Conservation (phyloP, 2,329 filamentous ascomycete genomes). For the Mycosphaerella sp. region DNA sequence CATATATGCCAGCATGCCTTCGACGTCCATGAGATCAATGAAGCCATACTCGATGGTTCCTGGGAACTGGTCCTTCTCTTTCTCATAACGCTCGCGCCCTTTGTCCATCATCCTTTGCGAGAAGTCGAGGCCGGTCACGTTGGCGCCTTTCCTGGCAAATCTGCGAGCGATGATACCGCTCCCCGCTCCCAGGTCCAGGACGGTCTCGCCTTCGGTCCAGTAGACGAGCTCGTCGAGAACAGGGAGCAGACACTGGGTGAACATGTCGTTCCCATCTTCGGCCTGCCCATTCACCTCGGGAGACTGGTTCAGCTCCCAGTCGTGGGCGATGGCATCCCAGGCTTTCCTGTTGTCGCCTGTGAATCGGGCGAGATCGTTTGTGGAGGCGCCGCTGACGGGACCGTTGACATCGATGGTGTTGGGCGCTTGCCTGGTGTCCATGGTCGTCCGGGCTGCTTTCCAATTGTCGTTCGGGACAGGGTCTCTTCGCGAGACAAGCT, state of each 20-base stretch:
- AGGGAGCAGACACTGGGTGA: conserved; percentile 40
- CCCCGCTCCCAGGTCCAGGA: conserved; percentile 46
- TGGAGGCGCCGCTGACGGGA: conserved; percentile 3
- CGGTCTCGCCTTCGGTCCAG: conserved; percentile 27
- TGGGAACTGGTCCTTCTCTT: conserved; percentile 3
- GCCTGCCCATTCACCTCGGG: conserved; percentile 11
- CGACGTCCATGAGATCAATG: conserved; percentile 38
- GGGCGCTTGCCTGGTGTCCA: not conserved
- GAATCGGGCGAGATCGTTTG: conserved; percentile 1
- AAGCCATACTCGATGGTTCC: conserved; percentile 29
- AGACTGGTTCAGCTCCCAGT: conserved; percentile 37
- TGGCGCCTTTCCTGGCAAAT: conserved; percentile 35
- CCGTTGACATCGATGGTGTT: conserved; percentile 4
- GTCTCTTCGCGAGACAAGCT: conserved; percentile 6
- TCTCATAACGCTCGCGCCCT: conserved; percentile 28
- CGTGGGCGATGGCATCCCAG: conserved; percentile 41
- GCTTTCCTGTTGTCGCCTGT: conserved; percentile 15
- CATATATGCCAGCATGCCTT: conserved; percentile 31
- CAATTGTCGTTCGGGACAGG: not conserved
- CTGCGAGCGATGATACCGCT: conserved; percentile 46
- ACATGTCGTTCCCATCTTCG: conserved; percentile 42
- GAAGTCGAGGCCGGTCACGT: conserved; percentile 44
- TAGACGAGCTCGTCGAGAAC: conserved; percentile 36
- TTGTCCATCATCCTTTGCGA: conserved; percentile 38
- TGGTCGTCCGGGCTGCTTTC: not conserved